phyloP scores from a whole-genome alignment of 352 stramenopile species.

The Pythium dissimile region DNA sequence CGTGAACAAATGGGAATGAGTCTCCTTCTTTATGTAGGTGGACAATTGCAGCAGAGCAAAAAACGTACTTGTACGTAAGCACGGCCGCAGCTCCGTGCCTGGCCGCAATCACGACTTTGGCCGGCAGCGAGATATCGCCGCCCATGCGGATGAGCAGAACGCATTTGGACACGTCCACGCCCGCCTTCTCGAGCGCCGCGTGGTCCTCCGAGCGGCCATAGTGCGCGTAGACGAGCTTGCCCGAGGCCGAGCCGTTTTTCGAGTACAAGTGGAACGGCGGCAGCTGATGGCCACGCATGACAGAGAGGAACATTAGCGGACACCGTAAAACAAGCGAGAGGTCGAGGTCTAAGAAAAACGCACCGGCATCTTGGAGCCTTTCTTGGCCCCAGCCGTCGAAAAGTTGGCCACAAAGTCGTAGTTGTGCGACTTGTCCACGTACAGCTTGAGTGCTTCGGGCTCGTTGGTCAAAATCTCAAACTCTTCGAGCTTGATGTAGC shows the following conservation, averaged over 20 bases:
- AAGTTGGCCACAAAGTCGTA: constrained; percentile 32
- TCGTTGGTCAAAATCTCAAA: constrained; percentile 81
- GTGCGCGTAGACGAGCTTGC: constrained; percentile 70
- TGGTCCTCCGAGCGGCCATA: constrained; percentile 71
- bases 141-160: constrained; percentile 69
- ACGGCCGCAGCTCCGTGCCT: constrained; percentile 56
- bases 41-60: background rate
- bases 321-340: background rate
- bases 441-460: constrained; percentile 52
- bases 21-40: no score
- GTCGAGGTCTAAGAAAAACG: constrained; percentile 6
- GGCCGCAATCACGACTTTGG: constrained; percentile 67
- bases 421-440: constrained; percentile 23
- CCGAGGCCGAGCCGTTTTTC: constrained; percentile 60
- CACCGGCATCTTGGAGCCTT: constrained; percentile 29
- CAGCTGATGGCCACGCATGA: no score
- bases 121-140: constrained; percentile 57
- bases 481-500: constrained; percentile 75
- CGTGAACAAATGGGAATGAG: no score
- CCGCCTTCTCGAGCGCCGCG: constrained; percentile 39
- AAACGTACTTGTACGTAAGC: constrained; percentile 73
- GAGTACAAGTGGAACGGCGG: constrained; percentile 82
- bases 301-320: background rate
- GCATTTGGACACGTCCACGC: constrained; percentile 45
- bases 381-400: constrained; percentile 27